Conservation (phyloP, 225 moss, liverwort and hornwort species). For the Antitrichia curtipendula region DNA sequence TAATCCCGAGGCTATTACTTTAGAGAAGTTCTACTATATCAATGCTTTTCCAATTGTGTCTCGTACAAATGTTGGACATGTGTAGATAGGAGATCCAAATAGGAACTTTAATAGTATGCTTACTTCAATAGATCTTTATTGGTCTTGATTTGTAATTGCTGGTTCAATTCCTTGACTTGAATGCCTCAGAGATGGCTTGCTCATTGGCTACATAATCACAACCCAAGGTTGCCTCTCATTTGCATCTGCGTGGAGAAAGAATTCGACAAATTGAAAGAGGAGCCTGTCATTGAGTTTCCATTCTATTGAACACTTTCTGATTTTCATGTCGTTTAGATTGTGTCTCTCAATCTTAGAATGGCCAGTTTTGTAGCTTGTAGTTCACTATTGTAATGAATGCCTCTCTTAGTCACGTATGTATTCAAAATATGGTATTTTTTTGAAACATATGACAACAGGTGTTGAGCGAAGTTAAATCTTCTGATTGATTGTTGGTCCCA, state of each 20-base stretch:
- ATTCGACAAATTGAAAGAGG: slow-evolving; percentile 27
- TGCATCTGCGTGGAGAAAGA: slow-evolving; percentile 36
- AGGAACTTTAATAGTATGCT: not conserved
- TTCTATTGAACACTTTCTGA: slow-evolving; percentile 14
- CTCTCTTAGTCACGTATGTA: not conserved
- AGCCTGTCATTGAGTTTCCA: slow-evolving; percentile 37
- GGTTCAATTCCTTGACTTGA: not conserved
- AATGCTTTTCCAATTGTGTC: not conserved
- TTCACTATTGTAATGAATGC: not conserved
- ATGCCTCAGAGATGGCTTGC: slow-evolving; percentile 46
- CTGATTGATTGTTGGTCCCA: not conserved
- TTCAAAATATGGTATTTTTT: not conserved
- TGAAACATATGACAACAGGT: not conserved
- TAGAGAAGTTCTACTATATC: not conserved
- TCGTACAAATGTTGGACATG: not conserved
- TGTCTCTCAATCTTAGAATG: not conserved
- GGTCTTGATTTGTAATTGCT: not conserved
- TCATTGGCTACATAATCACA: slow-evolving; percentile 53
- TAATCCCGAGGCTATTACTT: not conserved
- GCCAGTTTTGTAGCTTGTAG: not conserved
- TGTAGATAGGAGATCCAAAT: not conserved
- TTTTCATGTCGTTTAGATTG: not conserved
- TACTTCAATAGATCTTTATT: not conserved
- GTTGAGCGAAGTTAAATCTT: not conserved
- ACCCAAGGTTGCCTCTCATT: slow-evolving; percentile 37